Percentiles rank a stretch among this genome's conserved stretches.
These are phyloP conservation scores for Apiospora pterosperma DNA, from an alignment of 2,329 filamentous ascomycete genomes.

Conservation along the genomic window DNA sequence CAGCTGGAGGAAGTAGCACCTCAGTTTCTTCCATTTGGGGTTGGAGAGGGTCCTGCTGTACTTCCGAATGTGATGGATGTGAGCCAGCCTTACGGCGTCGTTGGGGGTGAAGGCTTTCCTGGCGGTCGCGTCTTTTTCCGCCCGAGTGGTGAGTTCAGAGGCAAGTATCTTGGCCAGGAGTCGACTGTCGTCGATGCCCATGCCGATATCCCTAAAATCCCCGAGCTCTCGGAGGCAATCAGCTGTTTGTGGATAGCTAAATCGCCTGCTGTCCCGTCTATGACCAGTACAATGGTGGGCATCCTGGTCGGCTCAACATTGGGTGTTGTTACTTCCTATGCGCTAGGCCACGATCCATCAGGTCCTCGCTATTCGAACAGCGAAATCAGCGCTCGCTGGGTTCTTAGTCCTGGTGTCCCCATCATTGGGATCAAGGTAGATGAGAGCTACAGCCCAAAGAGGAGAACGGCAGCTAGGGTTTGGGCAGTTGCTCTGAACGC, in stretches of 20 bases:
- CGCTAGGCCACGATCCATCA: constrained; percentile 58
- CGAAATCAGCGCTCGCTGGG: constrained; percentile 84
- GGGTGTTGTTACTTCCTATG: constrained; percentile 79
- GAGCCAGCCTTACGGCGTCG: constrained; percentile 77
- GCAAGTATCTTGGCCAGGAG: constrained; percentile 67
- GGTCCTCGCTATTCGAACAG: constrained; percentile 66
- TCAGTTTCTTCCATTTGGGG: constrained; percentile 70
- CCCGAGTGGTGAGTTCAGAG: constrained; percentile 68
- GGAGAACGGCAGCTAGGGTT: constrained; percentile 66
- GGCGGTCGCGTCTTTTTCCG: constrained; percentile 80
- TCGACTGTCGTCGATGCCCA: constrained; percentile 58
- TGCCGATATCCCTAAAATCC: constrained; percentile 73
- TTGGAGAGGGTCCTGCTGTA: constrained; percentile 75
- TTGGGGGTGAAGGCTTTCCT: constrained; percentile 83
- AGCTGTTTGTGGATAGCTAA: constrained; percentile 90
- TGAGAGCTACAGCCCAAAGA: constrained; percentile 71
- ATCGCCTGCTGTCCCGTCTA: constrained; percentile 64
- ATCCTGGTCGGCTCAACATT: constrained; percentile 81
- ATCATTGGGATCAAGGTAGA: constrained; percentile 83
- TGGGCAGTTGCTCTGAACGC: constrained; percentile 96
- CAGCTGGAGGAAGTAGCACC: constrained; percentile 78
- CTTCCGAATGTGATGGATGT: constrained; percentile 87
- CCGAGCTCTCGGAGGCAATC: constrained; percentile 66
- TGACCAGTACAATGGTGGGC: constrained; percentile 75
- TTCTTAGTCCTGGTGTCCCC: constrained; percentile 86